Conservation (phyloP, 768 basidiomycete genomes). For the Mycena amicta region DNA sequence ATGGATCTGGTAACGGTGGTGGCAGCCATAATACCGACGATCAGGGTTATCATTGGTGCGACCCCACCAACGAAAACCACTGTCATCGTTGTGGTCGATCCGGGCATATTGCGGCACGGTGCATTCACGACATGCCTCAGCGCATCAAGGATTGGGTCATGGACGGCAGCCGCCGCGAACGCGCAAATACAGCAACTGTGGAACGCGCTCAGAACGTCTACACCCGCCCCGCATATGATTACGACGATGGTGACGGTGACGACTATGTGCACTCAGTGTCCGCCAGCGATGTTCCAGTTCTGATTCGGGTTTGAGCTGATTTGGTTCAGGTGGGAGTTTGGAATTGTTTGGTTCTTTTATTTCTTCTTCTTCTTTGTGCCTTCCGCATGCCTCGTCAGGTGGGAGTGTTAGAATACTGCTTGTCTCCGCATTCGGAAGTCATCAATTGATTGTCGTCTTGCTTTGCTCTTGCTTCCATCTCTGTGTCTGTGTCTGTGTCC, state of each 20-base stretch:
- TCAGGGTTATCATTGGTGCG: conserved; percentile 15
- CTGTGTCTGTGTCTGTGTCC: background rate
- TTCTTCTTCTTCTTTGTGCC: background rate
- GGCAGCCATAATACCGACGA: background rate
- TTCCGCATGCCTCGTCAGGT: conserved; percentile 2
- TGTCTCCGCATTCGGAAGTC: background rate
- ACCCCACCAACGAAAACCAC: conserved; percentile 11
- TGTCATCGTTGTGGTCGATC: conserved; percentile 18
- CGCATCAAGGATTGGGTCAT: conserved; percentile 17
- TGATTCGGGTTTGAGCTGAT: background rate
- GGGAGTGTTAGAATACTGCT: background rate
- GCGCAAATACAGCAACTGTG: background rate
- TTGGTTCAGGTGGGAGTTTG: conserved; percentile 10
- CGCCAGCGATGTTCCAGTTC: background rate
- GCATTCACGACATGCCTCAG: conserved; percentile 17
- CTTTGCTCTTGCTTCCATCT: background rate
- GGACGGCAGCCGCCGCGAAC: background rate
- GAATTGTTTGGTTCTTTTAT: background rate
- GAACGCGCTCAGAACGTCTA: too few species aligned
- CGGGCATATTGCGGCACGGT: conserved; percentile 15
- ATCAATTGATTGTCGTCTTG: background rate
- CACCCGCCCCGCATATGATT: too few species aligned
- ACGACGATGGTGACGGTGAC: background rate
- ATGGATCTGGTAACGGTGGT: background rate
- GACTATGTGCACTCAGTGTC: background rate